Evolutionary conservation across 2,329 filamentous ascomycete genomes (phyloP), one percentile per base, ranked within the genome.

Genomic region (Fonsecaea pedrosoi): DNA sequence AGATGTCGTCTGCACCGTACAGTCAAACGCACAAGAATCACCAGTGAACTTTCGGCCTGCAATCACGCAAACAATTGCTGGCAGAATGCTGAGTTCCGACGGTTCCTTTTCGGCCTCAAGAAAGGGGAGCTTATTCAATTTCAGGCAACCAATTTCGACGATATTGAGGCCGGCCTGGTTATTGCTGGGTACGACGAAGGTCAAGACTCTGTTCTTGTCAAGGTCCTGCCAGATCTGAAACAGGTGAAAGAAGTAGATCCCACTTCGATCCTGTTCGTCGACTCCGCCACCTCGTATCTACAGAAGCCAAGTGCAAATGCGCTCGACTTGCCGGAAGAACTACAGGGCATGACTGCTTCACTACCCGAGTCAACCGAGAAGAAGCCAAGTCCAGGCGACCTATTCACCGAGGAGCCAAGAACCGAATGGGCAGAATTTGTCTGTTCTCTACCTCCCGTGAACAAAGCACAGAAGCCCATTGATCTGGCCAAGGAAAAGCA

Each of bases 1-100:
- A 92, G 91, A 73, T 99, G 95, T 81, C 92, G 94, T 67, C 97
- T 96, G 80, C 95, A 99, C 78, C 88, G 95, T 58, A 88, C 91
- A 13, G 96, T 95, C 81, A 89, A 95, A 74, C 89, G 92, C 69
- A 92, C 90, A 79, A 91, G 90, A 71, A 78, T 89, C 59, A 87
- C 92, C 62, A 85, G 86, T 40, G 87, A 91, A 62, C 81, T 83
- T 82, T 87, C 64, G 87, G 88, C 68, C 86, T 95, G 70, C 66
- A 73, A 74, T 59, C 69, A 73, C 54, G 65, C 67, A n/a, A 68
- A 70, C 62, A 70, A 60, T 54, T 70, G 68, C 58, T 66, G 70
- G 64, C 60, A 68, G 54, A 73, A 71, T 57, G 63, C 65, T 38
- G 72, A 73, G 37, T 72, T 73, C 64, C 84, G 85, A 60, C 84